Base-by-base conservation (phyloP, 106 monocot genomes). In the Platanthera zijinensis region DNA sequence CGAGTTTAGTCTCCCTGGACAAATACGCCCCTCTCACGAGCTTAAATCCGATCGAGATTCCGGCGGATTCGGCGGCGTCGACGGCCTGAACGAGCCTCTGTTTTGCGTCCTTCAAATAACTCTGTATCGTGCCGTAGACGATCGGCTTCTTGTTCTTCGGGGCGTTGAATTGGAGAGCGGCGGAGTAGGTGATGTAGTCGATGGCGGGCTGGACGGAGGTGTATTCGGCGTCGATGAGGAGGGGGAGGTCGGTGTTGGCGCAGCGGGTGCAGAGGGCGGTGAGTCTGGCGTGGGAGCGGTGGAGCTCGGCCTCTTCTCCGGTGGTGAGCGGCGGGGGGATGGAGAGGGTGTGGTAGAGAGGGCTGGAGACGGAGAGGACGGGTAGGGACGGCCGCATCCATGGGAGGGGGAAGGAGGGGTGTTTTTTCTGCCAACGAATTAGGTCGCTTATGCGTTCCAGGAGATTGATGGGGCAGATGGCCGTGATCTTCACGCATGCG, bases 171-270 rank as follows among this genome's bases (percentile, higher is more conserved):
- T 79, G 21, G 7, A 87, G 48, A 7, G 87, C 87, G 2, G 85
- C 99, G 0, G 82, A 61, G 53, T 82, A 99, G 0, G 87, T 89
- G 64, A 99, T 78, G 87, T 99, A 86, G 63, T 99, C 99, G 56
- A 99, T 94, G 22, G 94, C 92, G 0, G 99, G 99, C 54, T 99
- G 99, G 46, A 99, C 92, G 1, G 99, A 85, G 1, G 99, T 80
- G 90, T 99, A 99, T 85, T 99, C 94, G 4, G 94, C 99, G 66
- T 99, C 99, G 48, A 99, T 76, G 11, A 99, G 88, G 53, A 99
- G 69, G 4, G 88, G 89, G 39, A 94, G 77, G 53, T 84, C 75
- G 56, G 61, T 8, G 14, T 86, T 80, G 3, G 81, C 49, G 67
- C 99, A 99, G 51, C 82, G 53, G 21, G 17, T 48, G 81, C 88